Conservation (phyloP, 345 rosid genomes). For the Heritiera littoralis region DNA sequence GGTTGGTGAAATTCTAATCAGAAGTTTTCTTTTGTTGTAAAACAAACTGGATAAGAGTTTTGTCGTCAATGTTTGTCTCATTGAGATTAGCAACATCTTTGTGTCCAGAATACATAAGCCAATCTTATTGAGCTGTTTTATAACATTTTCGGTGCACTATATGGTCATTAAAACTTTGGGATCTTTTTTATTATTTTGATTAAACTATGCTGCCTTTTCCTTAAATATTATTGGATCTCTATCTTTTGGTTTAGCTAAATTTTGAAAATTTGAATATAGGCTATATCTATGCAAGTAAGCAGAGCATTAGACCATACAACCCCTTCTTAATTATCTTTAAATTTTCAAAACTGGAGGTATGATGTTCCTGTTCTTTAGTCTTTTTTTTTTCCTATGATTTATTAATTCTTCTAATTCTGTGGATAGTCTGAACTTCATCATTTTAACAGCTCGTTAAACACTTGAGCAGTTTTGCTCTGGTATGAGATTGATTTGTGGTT, state of each 20-base stretch:
- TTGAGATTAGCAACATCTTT: conserved; percentile 8
- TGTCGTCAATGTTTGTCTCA: background rate
- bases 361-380: background rate
- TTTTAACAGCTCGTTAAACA: background rate
- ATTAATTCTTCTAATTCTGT: too few relatives aligned
- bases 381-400: too few relatives aligned
- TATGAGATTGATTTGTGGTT: background rate
- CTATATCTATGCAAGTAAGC: background rate
- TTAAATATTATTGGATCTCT: background rate
- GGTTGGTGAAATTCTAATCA: background rate
- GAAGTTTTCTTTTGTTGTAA: background rate
- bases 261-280: background rate
- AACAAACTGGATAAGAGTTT: background rate
- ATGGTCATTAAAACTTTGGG: background rate
- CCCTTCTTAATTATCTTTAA: conserved; percentile 5
- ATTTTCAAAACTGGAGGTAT: conserved; percentile 7
- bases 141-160: background rate
- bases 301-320: background rate
- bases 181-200: background rate
- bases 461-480: background rate
- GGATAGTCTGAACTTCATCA: too few relatives aligned
- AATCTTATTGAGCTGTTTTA: background rate
- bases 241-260: background rate
- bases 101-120: background rate
- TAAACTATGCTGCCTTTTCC: background rate